These are phyloP conservation scores for Dothideomycetidae sp. DNA, from an alignment of 2,329 filamentous ascomycete species.

Conservation along the genomic window DNA sequence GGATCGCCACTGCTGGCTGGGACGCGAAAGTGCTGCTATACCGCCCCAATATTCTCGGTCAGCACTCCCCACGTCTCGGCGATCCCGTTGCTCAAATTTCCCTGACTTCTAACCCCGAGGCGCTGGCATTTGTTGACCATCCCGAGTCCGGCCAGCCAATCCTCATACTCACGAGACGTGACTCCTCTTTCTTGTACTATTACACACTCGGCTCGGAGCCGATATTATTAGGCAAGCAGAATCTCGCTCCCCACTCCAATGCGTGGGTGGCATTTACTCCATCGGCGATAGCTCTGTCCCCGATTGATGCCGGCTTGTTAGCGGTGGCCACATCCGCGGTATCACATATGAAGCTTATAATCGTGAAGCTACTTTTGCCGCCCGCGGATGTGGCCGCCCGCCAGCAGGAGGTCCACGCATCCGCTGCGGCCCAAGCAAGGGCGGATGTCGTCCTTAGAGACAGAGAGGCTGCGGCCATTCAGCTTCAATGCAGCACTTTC, in stretches of 20 bases:
- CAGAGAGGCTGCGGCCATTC: slow-evolving; percentile 45
- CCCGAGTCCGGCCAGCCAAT: slow-evolving; percentile 34
- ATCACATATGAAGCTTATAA: slow-evolving; percentile 48
- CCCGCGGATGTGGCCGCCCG: slow-evolving; percentile 12
- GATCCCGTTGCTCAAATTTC: slow-evolving; percentile 30
- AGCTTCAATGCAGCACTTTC: slow-evolving; percentile 44
- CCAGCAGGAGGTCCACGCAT: background rate
- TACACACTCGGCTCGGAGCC: slow-evolving; percentile 30
- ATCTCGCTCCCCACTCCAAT: slow-evolving; percentile 47
- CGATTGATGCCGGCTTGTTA: slow-evolving; percentile 39
- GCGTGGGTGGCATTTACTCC: slow-evolving; percentile 52
- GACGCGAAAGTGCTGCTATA: slow-evolving; percentile 44
- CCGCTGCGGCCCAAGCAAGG: slow-evolving; percentile 36
- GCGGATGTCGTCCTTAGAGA: slow-evolving; percentile 38
- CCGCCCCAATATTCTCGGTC: slow-evolving; percentile 13
- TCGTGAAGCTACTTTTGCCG: slow-evolving; percentile 44
- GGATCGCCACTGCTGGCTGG: slow-evolving; percentile 47
- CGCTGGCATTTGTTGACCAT: slow-evolving; percentile 39
- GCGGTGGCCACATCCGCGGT: slow-evolving; percentile 47
- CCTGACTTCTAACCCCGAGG: slow-evolving; percentile 42
- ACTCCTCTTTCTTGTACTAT: slow-evolving; percentile 46
- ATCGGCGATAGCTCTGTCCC: slow-evolving; percentile 41
- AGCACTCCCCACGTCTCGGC: slow-evolving; percentile 20
- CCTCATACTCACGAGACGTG: slow-evolving; percentile 40
- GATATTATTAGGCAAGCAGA: slow-evolving; percentile 40